Evolutionary conservation across 2,329 filamentous ascomycete species (phyloP), one percentile per base, ranked within the genome.

Genomic region (Fonsecaea pugnacius): DNA sequence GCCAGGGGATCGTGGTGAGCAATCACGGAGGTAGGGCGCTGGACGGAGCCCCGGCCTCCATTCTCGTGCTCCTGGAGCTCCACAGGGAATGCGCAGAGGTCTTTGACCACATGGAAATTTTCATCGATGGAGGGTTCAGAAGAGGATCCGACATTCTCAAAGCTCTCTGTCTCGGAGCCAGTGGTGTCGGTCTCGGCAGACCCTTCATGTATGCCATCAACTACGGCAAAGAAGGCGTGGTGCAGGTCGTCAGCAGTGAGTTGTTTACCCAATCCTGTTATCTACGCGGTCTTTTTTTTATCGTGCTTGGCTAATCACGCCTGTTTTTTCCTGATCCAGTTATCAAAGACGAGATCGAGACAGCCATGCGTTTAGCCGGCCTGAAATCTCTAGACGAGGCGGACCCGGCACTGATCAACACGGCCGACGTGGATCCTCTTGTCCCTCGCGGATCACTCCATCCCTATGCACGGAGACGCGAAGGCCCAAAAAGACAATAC

Each of bases 301-400:
- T 82, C 66, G 78, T 80, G 2, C 73, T 81, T 24, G 79, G 80
- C 10, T 84, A 84, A 59, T 27, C 35, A 18, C 6, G 3, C 18
- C 16, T n/a, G 65, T 81, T 24, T n/a, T n/a, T n/a, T n/a, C n/a
- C n/a, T 27, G 43, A 14, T 24, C 4, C 57, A 83, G 81, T 84
- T n/a, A 67, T 86, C n/a, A 80, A 79, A 61, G 87, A 90, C 64
- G 87, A 90, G 72, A 73, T 90, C 4, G 83, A 87, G 68, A 88
- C 85, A 1, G 86, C 86, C 1, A 90, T 90, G 87, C 82, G 84
- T 24, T 80, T 89, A 72, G 83, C 87, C 64, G 88, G 88, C 1
- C 79, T 89, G 38, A 88, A 84, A 1, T 81, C 84, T 65, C 75
- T 90, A 4, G 80, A 83, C 58, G 81, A 88, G 71, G 80, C 87